Evolutionary conservation across 2,329 filamentous ascomycete genomes (phyloP).

Genomic region (Herpotrichia juniperi): DNA sequence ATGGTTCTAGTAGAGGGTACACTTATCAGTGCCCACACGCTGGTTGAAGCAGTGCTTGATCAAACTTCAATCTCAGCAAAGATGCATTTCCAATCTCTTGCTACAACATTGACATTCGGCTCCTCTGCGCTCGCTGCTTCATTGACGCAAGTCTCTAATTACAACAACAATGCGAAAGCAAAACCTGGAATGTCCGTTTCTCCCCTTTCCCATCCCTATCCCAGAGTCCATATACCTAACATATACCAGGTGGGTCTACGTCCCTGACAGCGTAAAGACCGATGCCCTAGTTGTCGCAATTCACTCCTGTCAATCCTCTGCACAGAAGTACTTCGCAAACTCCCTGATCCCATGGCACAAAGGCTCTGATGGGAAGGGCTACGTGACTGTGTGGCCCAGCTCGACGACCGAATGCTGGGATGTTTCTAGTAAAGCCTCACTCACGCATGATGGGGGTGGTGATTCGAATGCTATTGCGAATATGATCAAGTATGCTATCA

Average conservation of each 20-base stretch:
- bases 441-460: slow-evolving; percentile 63
- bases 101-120: slow-evolving; percentile 15
- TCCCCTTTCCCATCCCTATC: neutral
- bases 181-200: slow-evolving; percentile 34
- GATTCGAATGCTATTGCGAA: slow-evolving; percentile 63
- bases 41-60: too few species aligned
- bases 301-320: slow-evolving; percentile 37
- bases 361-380: slow-evolving; percentile 35
- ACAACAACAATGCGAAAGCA: slow-evolving; percentile 29
- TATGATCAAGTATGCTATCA: slow-evolving; percentile 64
- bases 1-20: neutral
- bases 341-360: slow-evolving; percentile 37
- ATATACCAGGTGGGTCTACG: slow-evolving; percentile 33
- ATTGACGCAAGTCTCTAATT: slow-evolving; percentile 33
- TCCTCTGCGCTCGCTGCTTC: slow-evolving; percentile 26
- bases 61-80: neutral
- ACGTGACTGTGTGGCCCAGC: slow-evolving; percentile 37
- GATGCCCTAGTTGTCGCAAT: slow-evolving; percentile 38
- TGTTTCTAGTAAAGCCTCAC: slow-evolving; percentile 59
- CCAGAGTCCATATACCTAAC: slow-evolving; percentile 2
- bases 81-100: slow-evolving; percentile 23
- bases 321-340: slow-evolving; percentile 36
- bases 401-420: slow-evolving; percentile 60
- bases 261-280: slow-evolving; percentile 30
- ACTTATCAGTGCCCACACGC: neutral